Base-by-base conservation (phyloP, 805 yeast genomes). In the Starmerella potacharoeniae region DNA sequence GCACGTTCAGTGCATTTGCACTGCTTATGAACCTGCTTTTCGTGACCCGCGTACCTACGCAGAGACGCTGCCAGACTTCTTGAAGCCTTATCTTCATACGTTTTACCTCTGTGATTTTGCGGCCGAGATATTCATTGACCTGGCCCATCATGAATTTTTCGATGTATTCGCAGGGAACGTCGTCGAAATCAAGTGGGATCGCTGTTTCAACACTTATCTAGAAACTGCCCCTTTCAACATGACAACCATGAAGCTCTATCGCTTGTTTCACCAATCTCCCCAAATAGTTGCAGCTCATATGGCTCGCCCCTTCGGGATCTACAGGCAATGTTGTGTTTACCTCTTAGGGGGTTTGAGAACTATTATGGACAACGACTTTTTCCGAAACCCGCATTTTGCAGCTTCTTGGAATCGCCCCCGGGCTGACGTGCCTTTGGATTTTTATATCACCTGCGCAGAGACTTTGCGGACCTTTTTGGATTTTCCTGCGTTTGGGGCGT, bases 31-130 rank as follows among this genome's bases (percentile, higher is more conserved):
- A 1, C 16, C 30, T 14, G 5, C n/a, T 10, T 44, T 46, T 13
- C 31, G n/a, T 9, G 30, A 34, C 36, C 40, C 55, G 11, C 39
- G 34, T 10, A 36, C 7, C 16, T 45, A 43, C 31, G 11, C n/a
- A 5, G 14, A 13, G 11, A 3, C 5, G 10, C 30, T 58, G 8
- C 60, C 60, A 8, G 16, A 16, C 17, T n/a, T 11, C 13, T 30
- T 57, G 30, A 16, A 39, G 2, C 33, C 17, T 6, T 34, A 7
- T 33, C 42, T 41, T 29, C 22, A 44, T 5, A 35, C 44, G 6
- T 39, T 59, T 28, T 55, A 52, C 4, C 31, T 49, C 7, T 52
- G 54, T 28, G 50, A 52, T 16, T 17, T 59, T 53, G 62, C 59
- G 5, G 22, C 50, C 2, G 62, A 55, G 31, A 43, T 56, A 1